Base-by-base conservation (phyloP, 2,329 filamentous ascomycete genomes). In the Xenosphaeropsis pyriputrescens region DNA sequence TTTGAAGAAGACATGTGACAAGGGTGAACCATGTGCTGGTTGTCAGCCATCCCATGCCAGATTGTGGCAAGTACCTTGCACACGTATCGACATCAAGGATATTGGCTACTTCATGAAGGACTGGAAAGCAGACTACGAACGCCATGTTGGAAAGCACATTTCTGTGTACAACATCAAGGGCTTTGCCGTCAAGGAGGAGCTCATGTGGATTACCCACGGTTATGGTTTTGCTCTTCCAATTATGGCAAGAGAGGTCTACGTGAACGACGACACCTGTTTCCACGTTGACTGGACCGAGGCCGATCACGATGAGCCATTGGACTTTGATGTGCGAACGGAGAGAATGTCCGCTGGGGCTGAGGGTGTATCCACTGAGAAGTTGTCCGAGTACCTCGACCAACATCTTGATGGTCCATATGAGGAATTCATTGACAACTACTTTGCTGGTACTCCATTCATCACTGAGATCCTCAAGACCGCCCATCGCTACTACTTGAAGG, bases 51-150 rank as follows among this genome's bases (percentile, higher is more conserved):
- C 88, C 15, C 89, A 96, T 59, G 89, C 89, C 45, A 79, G 89
- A 46, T 70, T 96, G 37, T 96, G 89, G 89, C 88, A 95, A 63
- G 89, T 96, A 33, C 89, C 89, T 43, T 96, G 89, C 68, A 96
- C 89, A 31, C 83, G 89, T 44, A 94, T 95, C 54, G 89, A 95
- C 59, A 96, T 96, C 68, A 95, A 94, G 71, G 89, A 96, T 53
- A 93, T 96, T 52, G 84, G 78, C 32, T 94, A 93, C 61, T 96
- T 96, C 68, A 91, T 95, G 84, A 95, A 95, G 68, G 89, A 95
- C 60, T 96, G 88, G 88, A 93, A 89, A 63, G 88, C 86, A 33
- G 89, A 96, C 58, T 94, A 91, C 52, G 86, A 94, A 63, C 80
- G 86, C 49, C 88, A 95, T 56, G 74, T 91, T 49, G 82, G 75